These are phyloP conservation scores for Pythium oligandrum DNA, from an alignment of 352 stramenopile species.

Conservation along the genomic window DNA sequence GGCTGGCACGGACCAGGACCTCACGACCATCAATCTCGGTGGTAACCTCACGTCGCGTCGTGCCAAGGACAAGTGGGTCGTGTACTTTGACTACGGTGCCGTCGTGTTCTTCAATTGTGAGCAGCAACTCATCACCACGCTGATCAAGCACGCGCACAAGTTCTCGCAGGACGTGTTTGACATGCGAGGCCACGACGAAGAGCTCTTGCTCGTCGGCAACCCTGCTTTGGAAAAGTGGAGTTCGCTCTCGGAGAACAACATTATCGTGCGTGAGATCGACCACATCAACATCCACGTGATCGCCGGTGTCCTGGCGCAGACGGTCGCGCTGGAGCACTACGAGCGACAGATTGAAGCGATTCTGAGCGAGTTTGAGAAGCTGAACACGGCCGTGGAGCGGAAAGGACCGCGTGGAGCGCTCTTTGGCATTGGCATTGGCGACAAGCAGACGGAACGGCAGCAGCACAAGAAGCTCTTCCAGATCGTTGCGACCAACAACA, in stretches of 20 bases:
- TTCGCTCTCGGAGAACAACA: slow-evolving; percentile 78
- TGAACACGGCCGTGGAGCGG: slow-evolving; percentile 87
- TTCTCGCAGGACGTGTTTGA: slow-evolving; percentile 79
- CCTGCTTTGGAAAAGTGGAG: slow-evolving; percentile 73
- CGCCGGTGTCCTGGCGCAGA: slow-evolving; percentile 93
- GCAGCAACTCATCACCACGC: slow-evolving; percentile 58
- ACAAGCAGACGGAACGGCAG: slow-evolving; percentile 57
- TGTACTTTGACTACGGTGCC: slow-evolving; percentile 91
- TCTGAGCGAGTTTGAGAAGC: slow-evolving; percentile 91
- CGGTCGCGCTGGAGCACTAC: slow-evolving; percentile 95
- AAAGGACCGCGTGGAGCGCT: slow-evolving; percentile 66
- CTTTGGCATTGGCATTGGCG: slow-evolving; percentile 45
- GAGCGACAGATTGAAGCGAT: slow-evolving; percentile 94
- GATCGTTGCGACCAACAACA: slow-evolving; percentile 96
- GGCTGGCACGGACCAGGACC: slow-evolving; percentile 1
- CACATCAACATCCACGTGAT: slow-evolving; percentile 91
- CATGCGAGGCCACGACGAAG: slow-evolving; percentile 73
- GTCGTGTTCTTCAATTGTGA: slow-evolving; percentile 93
- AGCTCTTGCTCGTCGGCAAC: slow-evolving; percentile 69
- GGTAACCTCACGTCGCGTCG: slow-evolving; percentile 59
- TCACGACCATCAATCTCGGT: slow-evolving; percentile 42
- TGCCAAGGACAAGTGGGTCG: slow-evolving; percentile 89
- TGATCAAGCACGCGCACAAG: slow-evolving; percentile 71
- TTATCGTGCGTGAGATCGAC: slow-evolving; percentile 75
- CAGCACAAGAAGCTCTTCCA: slow-evolving; percentile 81